A percentile compares a stretch with the other conserved stretches of the same genome.
Evolutionary conservation across 2,329 filamentous ascomycete genomes (phyloP).

Genomic region (Aspergillus uvarum): DNA sequence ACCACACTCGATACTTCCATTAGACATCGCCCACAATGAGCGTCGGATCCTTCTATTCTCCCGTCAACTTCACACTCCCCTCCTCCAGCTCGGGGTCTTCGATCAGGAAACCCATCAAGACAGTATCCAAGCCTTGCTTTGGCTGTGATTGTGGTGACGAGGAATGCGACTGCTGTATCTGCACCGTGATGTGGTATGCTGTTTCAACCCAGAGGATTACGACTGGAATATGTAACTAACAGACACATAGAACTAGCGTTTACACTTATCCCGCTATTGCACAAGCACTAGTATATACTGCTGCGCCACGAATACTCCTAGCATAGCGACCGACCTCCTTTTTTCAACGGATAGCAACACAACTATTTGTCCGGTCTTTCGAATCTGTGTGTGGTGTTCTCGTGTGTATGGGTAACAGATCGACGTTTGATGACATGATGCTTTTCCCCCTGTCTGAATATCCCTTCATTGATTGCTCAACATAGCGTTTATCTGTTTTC

Average conservation of each 20-base stretch:
- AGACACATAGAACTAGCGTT: background rate
- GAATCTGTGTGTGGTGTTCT: background rate
- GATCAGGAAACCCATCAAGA: slow-evolving; percentile 40
- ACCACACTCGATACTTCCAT: too few relatives aligned
- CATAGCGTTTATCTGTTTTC: background rate
- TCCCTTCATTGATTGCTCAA: background rate
- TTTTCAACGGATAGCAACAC: too few relatives aligned
- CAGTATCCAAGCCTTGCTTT: slow-evolving; percentile 42
- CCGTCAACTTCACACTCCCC: slow-evolving; percentile 35
- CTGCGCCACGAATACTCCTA: too few relatives aligned
- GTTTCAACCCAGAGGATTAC: too few relatives aligned
- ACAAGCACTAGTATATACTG: background rate
- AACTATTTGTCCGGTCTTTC: background rate
- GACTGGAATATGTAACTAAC: background rate
- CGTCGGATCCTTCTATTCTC: slow-evolving; percentile 24
- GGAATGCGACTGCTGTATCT: slow-evolving; percentile 44
- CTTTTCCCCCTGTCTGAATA: background rate
- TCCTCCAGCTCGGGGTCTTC: slow-evolving; percentile 36
- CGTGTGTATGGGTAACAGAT: background rate
- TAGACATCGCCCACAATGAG: slow-evolving; percentile 12
- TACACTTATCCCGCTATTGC: background rate
- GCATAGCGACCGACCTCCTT: too few relatives aligned
- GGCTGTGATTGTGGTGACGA: slow-evolving; percentile 44
- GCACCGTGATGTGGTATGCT: slow-evolving; percentile 39
- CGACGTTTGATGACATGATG: background rate